Evolutionary conservation across 2,329 filamentous ascomycete genomes (phyloP).

Genomic region (Cryphonectria naterciae): DNA sequence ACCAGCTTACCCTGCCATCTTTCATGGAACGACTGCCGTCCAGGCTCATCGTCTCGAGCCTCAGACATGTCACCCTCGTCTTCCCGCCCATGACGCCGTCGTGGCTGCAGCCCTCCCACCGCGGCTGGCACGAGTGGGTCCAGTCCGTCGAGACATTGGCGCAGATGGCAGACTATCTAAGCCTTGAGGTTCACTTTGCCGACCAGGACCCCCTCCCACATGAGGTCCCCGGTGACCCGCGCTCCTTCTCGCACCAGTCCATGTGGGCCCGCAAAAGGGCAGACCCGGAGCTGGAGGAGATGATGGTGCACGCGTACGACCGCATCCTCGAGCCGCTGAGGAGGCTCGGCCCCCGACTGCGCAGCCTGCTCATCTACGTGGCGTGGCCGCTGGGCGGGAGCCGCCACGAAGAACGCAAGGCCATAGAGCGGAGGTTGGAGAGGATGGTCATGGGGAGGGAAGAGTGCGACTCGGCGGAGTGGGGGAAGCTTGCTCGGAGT

Average conservation of each 20-base stretch:
- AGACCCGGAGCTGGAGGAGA: background rate
- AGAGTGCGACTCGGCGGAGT: background rate
- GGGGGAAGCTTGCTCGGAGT: constrained; percentile 1
- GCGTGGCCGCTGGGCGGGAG: background rate
- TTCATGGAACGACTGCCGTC: constrained; percentile 1
- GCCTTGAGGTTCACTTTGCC: constrained; percentile 1
- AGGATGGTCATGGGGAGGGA: background rate
- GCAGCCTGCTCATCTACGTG: constrained; percentile 6
- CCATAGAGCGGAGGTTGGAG: background rate
- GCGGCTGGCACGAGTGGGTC: constrained; percentile 2
- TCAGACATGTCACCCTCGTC: background rate
- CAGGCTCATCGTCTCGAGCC: background rate
- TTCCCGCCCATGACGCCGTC: constrained; percentile 9
- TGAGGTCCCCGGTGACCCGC: background rate
- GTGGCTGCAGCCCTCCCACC: background rate
- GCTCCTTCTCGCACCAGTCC: constrained; percentile 1
- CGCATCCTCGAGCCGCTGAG: background rate
- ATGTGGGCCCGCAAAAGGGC: background rate
- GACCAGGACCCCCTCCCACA: background rate
- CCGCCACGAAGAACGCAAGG: background rate
- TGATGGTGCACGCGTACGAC: background rate
- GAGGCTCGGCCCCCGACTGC: constrained; percentile 1
- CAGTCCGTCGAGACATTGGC: background rate
- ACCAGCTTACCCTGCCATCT: background rate
- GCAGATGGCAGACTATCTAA: background rate